Conservation (phyloP, 495 filamentous ascomycete species). For the Xanthoparmelia taractica region DNA sequence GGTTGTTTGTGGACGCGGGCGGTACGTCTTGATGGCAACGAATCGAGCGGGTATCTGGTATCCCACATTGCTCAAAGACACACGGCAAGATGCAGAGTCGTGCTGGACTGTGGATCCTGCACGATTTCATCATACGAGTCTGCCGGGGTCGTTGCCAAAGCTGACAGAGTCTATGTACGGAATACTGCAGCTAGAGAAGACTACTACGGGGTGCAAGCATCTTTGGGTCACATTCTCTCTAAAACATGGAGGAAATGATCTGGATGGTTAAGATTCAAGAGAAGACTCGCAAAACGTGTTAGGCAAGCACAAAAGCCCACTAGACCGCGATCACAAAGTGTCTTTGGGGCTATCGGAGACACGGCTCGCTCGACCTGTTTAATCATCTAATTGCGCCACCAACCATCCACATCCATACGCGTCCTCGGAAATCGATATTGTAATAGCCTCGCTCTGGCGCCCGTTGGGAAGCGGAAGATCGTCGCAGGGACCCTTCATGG, state of each 20-base stretch:
- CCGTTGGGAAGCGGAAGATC: slow-evolving; percentile 1
- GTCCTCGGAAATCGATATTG: neutral
- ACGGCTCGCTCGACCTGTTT: neutral
- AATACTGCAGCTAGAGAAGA: neutral
- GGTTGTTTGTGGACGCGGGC: neutral
- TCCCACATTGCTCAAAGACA: neutral
- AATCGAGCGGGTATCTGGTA: neutral
- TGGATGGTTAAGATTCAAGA: neutral
- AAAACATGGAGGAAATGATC: neutral
- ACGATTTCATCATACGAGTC: neutral
- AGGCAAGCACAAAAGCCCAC: neutral
- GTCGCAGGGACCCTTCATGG: neutral
- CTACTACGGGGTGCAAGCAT: neutral
- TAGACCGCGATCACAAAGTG: neutral
- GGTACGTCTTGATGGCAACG: neutral
- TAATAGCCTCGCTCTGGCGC: neutral
- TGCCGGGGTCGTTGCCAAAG: neutral
- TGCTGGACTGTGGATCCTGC: neutral
- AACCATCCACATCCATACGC: neutral
- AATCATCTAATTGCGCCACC: neutral
- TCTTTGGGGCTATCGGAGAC: neutral
- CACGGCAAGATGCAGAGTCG: neutral
- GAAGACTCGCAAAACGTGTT: neutral
- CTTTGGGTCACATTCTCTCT: neutral
- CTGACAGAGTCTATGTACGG: neutral